Evolutionary conservation across 345 rosid genomes (phyloP).

Genomic region (Crucihimalaya himalaica): DNA sequence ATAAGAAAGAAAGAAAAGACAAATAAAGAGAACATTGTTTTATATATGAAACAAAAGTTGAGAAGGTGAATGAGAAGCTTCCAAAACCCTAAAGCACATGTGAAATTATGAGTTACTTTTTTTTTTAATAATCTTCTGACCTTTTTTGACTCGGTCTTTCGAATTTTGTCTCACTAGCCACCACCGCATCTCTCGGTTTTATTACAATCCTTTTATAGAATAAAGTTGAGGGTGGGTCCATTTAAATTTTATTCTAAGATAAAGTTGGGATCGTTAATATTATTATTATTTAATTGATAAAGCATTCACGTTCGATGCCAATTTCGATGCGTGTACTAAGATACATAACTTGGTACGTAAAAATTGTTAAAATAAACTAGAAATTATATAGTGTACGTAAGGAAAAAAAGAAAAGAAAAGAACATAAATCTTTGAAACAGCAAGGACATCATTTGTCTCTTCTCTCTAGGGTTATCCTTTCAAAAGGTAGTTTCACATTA

Average conservation of each 20-base stretch:
- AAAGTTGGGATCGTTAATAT: slow-evolving; percentile 14
- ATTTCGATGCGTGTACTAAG: slow-evolving; percentile 44
- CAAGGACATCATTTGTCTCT: neutral
- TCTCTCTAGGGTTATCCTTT: slow-evolving; percentile 26
- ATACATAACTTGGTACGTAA: slow-evolving; percentile 34
- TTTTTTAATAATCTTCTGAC: neutral
- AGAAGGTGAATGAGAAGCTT: slow-evolving; percentile 35
- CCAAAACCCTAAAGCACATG: slow-evolving; percentile 41
- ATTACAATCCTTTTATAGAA: slow-evolving; percentile 14
- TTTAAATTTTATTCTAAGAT: slow-evolving; percentile 22
- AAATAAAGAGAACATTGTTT: slow-evolving; percentile 13
- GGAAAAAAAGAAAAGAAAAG: neutral
- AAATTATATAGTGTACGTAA: neutral
- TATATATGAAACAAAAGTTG: no score
- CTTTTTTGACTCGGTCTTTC: slow-evolving; percentile 51
- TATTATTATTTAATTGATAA: slow-evolving; percentile 3
- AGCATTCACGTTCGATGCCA: slow-evolving; percentile 37
- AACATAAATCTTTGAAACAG: neutral
- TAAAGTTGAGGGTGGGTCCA: slow-evolving; percentile 30
- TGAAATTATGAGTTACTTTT: slow-evolving; percentile 25
- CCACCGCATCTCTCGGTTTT: slow-evolving; percentile 30
- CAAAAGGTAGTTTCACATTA: neutral
- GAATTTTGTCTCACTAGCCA: slow-evolving; percentile 41
- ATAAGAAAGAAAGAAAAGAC: slow-evolving; percentile 21
- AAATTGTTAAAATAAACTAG: neutral